Percentiles rank a stretch among this genome's conserved stretches.
These are phyloP conservation scores for Trichoderma reesei DNA, from an alignment of 495 filamentous ascomycete species.

Conservation along the genomic window DNA sequence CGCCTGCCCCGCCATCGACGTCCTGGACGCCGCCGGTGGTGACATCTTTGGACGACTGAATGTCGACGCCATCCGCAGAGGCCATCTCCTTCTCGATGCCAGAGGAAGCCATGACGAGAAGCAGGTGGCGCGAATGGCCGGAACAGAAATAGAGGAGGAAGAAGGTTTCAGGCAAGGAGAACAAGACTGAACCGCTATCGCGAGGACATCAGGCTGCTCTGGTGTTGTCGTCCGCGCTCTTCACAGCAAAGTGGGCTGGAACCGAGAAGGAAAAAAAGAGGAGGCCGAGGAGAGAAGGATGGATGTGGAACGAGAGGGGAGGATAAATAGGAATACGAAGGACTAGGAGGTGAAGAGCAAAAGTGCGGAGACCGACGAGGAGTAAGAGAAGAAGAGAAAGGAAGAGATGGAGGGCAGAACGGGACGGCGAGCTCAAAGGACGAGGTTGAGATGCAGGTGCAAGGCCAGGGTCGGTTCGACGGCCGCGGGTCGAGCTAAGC, in stretches of 20 bases:
- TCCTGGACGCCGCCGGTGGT: not conserved
- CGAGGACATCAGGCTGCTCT: too few species aligned
- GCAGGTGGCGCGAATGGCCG: not conserved
- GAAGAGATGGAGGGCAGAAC: too few species aligned
- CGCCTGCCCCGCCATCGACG: conserved; percentile 15
- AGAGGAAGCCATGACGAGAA: not conserved
- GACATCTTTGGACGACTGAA: not conserved
- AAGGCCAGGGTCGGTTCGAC: not conserved
- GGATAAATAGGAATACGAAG: not conserved
- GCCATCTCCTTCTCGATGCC: not conserved
- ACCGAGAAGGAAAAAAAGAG: not conserved
- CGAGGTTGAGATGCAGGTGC: not conserved
- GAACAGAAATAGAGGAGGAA: not conserved
- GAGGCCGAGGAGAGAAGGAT: not conserved
- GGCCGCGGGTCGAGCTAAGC: not conserved
- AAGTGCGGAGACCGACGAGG: not conserved
- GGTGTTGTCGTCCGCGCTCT: not conserved
- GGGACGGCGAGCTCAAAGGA: not conserved
- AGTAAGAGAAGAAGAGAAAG: not conserved
- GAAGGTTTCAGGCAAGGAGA: not conserved
- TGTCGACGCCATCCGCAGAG: not conserved
- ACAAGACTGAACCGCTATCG: too few species aligned
- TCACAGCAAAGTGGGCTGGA: too few species aligned
- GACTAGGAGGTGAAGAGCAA: too few species aligned
- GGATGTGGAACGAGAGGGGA: not conserved